phyloP scores from a whole-genome alignment of 495 filamentous ascomycete species.

The Aspergillus ellipticus region DNA sequence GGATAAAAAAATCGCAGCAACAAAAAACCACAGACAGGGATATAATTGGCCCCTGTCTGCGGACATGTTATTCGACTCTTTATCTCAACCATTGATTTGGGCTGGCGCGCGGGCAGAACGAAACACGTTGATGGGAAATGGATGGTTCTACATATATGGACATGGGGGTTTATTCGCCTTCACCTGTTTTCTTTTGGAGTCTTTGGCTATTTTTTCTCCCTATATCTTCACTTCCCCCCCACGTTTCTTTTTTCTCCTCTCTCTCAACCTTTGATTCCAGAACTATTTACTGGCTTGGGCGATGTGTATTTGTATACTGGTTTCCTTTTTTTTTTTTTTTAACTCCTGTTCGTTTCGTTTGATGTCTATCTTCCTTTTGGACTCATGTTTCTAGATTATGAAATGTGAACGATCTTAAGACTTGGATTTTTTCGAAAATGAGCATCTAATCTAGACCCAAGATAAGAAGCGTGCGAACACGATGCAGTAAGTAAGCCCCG shows the following conservation, averaged over 20 bases:
- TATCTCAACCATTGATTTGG: slow-evolving; percentile 7
- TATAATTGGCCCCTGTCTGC: neutral
- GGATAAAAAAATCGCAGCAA: neutral
- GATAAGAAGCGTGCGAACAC: no score
- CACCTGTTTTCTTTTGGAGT: slow-evolving; percentile 11
- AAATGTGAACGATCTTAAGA: slow-evolving; percentile 22
- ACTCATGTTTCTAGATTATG: slow-evolving; percentile 33
- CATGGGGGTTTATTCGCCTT: slow-evolving; percentile 4
- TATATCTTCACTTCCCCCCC: no score
- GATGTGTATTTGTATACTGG: slow-evolving; percentile 44
- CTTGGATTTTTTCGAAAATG: neutral
- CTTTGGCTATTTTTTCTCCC: slow-evolving; percentile 15
- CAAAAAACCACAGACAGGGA: neutral
- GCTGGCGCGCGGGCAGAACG: slow-evolving; percentile 11
- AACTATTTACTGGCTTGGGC: slow-evolving; percentile 31
- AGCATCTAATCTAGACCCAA: no score
- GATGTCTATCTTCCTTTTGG: slow-evolving; percentile 20
- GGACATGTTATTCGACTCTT: neutral
- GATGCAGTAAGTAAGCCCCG: no score
- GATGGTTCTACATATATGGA: neutral
- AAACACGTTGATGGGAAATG: slow-evolving; percentile 10
- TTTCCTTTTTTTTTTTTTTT: slow-evolving; percentile 23
- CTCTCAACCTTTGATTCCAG: slow-evolving; percentile 25
- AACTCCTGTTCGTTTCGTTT: slow-evolving; percentile 16
- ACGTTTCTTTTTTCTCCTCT: slow-evolving; percentile 18